phyloP scores from a whole-genome alignment of 129 eudicot species.

The Centrapalus pauciflorus region DNA sequence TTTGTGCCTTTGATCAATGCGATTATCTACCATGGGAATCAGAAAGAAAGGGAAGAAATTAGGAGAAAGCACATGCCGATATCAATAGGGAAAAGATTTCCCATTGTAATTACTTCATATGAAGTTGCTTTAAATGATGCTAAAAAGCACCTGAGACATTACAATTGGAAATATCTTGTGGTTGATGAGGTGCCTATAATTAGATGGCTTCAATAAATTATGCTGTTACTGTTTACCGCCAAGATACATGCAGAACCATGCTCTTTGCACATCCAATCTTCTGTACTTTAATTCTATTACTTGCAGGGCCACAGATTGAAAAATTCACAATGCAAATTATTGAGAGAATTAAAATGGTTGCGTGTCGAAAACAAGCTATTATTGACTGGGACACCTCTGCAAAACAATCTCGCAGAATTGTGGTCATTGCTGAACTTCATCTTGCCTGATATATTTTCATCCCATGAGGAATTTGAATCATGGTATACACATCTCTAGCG shows the following conservation, averaged over 20 bases:
- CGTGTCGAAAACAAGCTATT: slow-evolving; percentile 82
- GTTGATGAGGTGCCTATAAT: slow-evolving; percentile 76
- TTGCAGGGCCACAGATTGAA: slow-evolving; percentile 93
- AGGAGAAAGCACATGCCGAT: slow-evolving; percentile 83
- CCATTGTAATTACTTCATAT: slow-evolving; percentile 83
- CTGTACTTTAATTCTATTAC: not conserved
- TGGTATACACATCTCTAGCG: slow-evolving; percentile 39
- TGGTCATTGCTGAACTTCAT: slow-evolving; percentile 96
- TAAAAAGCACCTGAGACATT: slow-evolving; percentile 60
- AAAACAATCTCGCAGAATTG: slow-evolving; percentile 93
- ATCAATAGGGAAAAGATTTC: slow-evolving; percentile 66
- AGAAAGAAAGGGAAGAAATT: slow-evolving; percentile 55
- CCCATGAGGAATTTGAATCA: slow-evolving; percentile 90
- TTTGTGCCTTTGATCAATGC: slow-evolving; percentile 74
- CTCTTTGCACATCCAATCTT: not conserved
- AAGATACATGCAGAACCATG: not conserved
- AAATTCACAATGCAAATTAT: slow-evolving; percentile 73
- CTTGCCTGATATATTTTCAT: slow-evolving; percentile 96
- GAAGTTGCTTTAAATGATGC: slow-evolving; percentile 89
- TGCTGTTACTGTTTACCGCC: not conserved
- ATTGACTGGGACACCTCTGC: slow-evolving; percentile 98
- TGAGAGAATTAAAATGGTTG: slow-evolving; percentile 63
- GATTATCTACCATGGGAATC: slow-evolving; percentile 78
- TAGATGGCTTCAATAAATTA: not conserved
- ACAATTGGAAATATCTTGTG: slow-evolving; percentile 85